These are phyloP conservation scores for Trichoderma breve DNA, from an alignment of 2,329 filamentous ascomycete species.

Conservation along the genomic window DNA sequence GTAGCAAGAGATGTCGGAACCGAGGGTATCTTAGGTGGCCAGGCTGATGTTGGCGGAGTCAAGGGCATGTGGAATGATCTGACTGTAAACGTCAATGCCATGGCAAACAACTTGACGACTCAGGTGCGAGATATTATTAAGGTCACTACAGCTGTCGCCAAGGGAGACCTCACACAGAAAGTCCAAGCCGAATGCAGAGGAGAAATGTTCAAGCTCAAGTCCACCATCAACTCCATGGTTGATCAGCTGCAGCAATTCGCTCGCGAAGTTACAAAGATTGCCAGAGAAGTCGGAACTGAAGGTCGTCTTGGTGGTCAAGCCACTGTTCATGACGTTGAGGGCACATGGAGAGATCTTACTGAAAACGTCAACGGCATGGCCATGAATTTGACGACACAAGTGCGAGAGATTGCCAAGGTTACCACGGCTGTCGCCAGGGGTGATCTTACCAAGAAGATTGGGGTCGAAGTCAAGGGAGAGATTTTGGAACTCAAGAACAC, in stretches of 20 bases:
- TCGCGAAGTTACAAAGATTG: slow-evolving; percentile 93
- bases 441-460: slow-evolving; percentile 93
- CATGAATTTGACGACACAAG: slow-evolving; percentile 95
- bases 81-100: slow-evolving; percentile 82
- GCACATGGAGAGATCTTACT: slow-evolving; percentile 94
- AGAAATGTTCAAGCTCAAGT: slow-evolving; percentile 92
- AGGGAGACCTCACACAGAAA: slow-evolving; percentile 93
- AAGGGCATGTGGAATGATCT: slow-evolving; percentile 88
- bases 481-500: slow-evolving; percentile 95
- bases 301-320: slow-evolving; percentile 92
- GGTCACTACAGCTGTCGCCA: slow-evolving; percentile 69
- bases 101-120: slow-evolving; percentile 83
- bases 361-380: slow-evolving; percentile 98
- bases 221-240: slow-evolving; percentile 99
- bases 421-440: slow-evolving; percentile 93
- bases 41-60: slow-evolving; percentile 79
- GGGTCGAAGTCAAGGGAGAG: slow-evolving; percentile 88
- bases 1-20: slow-evolving; percentile 82
- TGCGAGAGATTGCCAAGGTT: slow-evolving; percentile 94
- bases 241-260: slow-evolving; percentile 96
- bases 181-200: slow-evolving; percentile 90
- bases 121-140: slow-evolving; percentile 94
- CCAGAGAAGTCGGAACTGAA: slow-evolving; percentile 94
- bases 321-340: slow-evolving; percentile 92
- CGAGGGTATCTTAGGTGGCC: slow-evolving; percentile 77